Percentiles rank a stretch among this genome's conserved stretches.
Evolutionary conservation across 1,284 basidiomycete genomes (phyloP).

Genomic region (Trametes hirsuta): DNA sequence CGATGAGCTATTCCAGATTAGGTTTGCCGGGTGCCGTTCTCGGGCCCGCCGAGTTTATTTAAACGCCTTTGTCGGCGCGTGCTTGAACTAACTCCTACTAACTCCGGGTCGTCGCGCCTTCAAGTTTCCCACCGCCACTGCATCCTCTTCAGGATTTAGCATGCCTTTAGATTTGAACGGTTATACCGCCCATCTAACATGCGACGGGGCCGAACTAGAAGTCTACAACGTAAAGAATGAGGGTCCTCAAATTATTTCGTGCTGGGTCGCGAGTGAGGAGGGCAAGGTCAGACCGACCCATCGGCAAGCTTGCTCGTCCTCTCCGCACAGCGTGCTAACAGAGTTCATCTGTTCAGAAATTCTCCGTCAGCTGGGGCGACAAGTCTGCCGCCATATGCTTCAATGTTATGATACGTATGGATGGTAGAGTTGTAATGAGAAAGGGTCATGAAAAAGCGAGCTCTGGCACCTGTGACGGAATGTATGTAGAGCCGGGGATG

Average conservation of each 20-base stretch:
- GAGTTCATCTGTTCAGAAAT: not conserved
- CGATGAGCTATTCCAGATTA: too few species aligned
- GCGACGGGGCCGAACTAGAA: constrained; percentile 5
- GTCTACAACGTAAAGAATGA: not conserved
- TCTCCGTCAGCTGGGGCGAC: not conserved
- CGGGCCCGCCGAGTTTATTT: too few species aligned
- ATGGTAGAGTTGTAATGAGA: not conserved
- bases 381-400: not conserved
- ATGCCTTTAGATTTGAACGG: constrained; percentile 3
- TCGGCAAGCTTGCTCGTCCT: not conserved
- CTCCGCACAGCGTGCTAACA: not conserved
- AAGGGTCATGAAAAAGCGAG: not conserved
- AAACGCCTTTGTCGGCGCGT: too few species aligned
- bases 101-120: too few species aligned
- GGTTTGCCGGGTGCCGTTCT: too few species aligned
- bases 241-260: constrained; percentile 2
- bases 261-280: constrained; percentile 15
- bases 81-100: too few species aligned
- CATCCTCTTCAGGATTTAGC: not conserved
- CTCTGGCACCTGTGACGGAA: not conserved
- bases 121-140: too few species aligned
- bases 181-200: constrained; percentile 1
- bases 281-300: constrained; percentile 8
- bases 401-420: not conserved
- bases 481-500: not conserved